phyloP scores from a whole-genome alignment of 2,329 filamentous ascomycete species.

The Penicillium capsulatum region DNA sequence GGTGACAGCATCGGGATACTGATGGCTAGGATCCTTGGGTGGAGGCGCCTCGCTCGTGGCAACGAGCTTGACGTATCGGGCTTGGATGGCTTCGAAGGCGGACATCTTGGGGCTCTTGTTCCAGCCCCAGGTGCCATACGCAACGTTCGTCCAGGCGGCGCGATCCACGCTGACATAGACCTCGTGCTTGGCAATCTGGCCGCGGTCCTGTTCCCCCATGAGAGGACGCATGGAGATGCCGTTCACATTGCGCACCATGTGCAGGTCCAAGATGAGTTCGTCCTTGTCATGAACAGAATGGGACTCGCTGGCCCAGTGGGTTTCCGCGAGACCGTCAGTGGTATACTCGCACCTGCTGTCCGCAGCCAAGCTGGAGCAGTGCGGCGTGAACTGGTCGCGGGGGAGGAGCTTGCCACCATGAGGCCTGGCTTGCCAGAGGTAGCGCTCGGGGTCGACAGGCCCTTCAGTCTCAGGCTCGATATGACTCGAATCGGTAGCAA shows the following conservation, averaged over 20 bases:
- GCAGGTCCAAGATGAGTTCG: constrained; percentile 11
- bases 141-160: constrained; percentile 13
- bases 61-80: constrained; percentile 16
- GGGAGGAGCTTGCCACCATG: constrained; percentile 2
- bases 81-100: constrained; percentile 14
- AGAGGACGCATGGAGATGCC: constrained; percentile 18
- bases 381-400: not conserved
- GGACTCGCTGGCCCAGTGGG: constrained; percentile 14
- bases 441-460: constrained; percentile 1
- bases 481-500: constrained; percentile 2
- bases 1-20: constrained; percentile 7
- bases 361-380: constrained; percentile 2
- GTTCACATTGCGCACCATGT: constrained; percentile 9
- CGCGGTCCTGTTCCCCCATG: constrained; percentile 6
- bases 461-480: constrained; percentile 2
- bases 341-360: constrained; percentile 11
- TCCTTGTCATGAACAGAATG: not conserved
- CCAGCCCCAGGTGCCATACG: constrained; percentile 20
- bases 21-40: not conserved
- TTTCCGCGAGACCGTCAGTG: constrained; percentile 11
- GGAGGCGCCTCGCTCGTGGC: constrained; percentile 15
- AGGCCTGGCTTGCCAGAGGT: constrained; percentile 7
- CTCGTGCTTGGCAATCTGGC: constrained; percentile 15
- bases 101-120: constrained; percentile 19
- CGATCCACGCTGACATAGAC: constrained; percentile 9